Conservation (phyloP, 768 basidiomycete genomes). For the Hypsizygus marmoreus region DNA sequence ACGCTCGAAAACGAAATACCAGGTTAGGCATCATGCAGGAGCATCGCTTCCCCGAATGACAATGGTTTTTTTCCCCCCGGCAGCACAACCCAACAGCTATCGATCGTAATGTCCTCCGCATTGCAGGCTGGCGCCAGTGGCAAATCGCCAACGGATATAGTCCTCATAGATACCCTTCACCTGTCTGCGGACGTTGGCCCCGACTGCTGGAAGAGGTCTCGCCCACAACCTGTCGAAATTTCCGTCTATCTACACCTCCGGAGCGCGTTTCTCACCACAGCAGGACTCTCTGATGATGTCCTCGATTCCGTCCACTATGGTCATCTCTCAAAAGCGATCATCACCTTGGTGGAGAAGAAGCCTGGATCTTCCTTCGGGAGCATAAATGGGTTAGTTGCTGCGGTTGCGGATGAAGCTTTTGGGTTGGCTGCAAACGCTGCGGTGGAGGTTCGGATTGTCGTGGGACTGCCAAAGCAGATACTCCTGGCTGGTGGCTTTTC, state of each 20-base stretch:
- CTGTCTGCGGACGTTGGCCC: conserved; percentile 45
- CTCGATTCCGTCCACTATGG: conserved; percentile 66
- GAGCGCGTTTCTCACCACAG: conserved; percentile 40
- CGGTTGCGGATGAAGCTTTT: conserved; percentile 39
- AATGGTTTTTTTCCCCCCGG: not conserved
- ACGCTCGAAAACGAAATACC: too few species aligned
- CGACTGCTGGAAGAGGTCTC: conserved; percentile 52
- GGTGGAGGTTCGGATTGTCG: conserved; percentile 41
- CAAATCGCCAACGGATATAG: conserved; percentile 36
- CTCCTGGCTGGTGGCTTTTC: conserved; percentile 48
- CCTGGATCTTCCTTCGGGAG: conserved; percentile 24
- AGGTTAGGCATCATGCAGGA: conserved; percentile 1
- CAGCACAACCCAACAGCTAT: not conserved
- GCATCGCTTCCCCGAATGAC: not conserved
- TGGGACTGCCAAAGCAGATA: conserved; percentile 50
- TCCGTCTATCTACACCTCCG: conserved; percentile 49
- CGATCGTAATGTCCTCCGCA: not conserved
- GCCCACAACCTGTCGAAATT: conserved; percentile 54
- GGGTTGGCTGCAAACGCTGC: conserved; percentile 36
- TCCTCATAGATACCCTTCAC: conserved; percentile 45
- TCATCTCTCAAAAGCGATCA: conserved; percentile 52
- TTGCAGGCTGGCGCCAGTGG: not conserved
- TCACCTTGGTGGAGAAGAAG: conserved; percentile 28
- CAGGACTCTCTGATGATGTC: conserved; percentile 54
- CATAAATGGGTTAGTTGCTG: conserved; percentile 33